Conservation (phyloP, 1,284 basidiomycete genomes). For the Marasmius tenuissimus region DNA sequence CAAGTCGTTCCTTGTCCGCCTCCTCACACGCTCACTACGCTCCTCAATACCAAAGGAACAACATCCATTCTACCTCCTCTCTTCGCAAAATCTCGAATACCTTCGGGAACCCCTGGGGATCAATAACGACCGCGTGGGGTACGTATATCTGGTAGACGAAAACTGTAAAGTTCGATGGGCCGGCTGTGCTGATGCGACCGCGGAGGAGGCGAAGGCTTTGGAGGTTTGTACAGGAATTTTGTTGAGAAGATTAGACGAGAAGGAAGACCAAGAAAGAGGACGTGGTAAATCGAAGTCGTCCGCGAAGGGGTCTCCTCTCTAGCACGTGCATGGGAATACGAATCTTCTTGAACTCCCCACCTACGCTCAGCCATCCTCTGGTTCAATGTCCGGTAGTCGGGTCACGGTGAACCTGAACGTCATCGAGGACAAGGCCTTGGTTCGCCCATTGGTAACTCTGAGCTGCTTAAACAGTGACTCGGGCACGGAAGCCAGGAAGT, state of each 20-base stretch:
- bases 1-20: slow-evolving; percentile 84
- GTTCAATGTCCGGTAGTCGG: too few relatives aligned
- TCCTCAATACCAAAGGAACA: slow-evolving; percentile 60
- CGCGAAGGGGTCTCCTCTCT: too few relatives aligned
- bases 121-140: slow-evolving; percentile 90
- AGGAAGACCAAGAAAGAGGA: not conserved
- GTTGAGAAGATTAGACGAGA: slow-evolving; percentile 12
- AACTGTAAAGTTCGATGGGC: slow-evolving; percentile 91
- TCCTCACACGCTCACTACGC: slow-evolving; percentile 80
- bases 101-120: slow-evolving; percentile 83
- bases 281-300: not conserved
- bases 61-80: slow-evolving; percentile 82
- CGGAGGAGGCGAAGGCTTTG: slow-evolving; percentile 72
- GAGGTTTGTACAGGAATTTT: slow-evolving; percentile 70
- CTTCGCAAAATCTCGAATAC: slow-evolving; percentile 78
- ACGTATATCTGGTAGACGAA: slow-evolving; percentile 90
- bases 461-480: too few relatives aligned
- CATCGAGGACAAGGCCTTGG: too few relatives aligned
- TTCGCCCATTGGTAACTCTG: too few relatives aligned
- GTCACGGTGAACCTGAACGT: too few relatives aligned
- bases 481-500: too few relatives aligned
- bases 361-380: too few relatives aligned
- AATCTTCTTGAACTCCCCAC: too few relatives aligned
- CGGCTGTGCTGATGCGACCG: slow-evolving; percentile 81
- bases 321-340: too few relatives aligned